phyloP scores from a whole-genome alignment of 176 grass and related monocot genomes.

The Sorghum bicolor region Sorghum_bicolor_NCBIv3 NC_012872.2:72968501-72969000 shows the following conservation, averaged over 20 bases:
- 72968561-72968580: neutral
- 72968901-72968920: neutral
- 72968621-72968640: neutral
- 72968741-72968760: neutral
- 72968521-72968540: neutral
- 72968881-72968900: slow-evolving; percentile 16
- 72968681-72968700: neutral
- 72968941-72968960: neutral
- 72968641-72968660: neutral
- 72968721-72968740: neutral
- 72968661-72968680: slow-evolving; percentile 11
- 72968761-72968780: neutral
- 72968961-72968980: neutral
- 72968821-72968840: neutral
- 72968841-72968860: neutral
- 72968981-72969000: neutral
- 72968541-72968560: neutral
- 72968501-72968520: neutral
- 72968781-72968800: neutral
- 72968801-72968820: slow-evolving; percentile 18
- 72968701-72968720: neutral
- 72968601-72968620: neutral
- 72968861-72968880: slow-evolving; percentile 9
- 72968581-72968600: neutral
- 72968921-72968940: neutral